A percentile compares a stretch with the other conserved stretches of the same genome.
These are phyloP conservation scores for Rhododendron ferrugineum DNA, from an alignment of 148 eudicot genomes.

Conservation along the genomic window DNA sequence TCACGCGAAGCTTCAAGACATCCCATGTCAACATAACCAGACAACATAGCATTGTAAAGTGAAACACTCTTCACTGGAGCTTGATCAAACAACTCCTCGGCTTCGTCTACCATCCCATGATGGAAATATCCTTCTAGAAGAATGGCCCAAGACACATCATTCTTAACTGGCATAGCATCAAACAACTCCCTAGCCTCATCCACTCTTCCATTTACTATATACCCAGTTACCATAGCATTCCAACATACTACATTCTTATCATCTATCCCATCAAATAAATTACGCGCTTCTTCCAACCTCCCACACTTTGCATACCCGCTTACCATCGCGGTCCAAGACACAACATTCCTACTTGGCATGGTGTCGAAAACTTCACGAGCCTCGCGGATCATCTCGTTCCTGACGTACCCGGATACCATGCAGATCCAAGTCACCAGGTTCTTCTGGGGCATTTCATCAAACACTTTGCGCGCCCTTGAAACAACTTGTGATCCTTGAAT, in stretches of 20 bases:
- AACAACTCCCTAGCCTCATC: slow-evolving; percentile 36
- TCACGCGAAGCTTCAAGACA: slow-evolving; percentile 32
- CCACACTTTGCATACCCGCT: slow-evolving; percentile 54
- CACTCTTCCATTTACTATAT: slow-evolving; percentile 32
- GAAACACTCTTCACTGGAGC: slow-evolving; percentile 28
- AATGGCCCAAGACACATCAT: slow-evolving; percentile 25
- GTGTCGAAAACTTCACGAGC: slow-evolving; percentile 44
- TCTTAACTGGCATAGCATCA: slow-evolving; percentile 30
- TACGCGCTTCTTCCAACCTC: slow-evolving; percentile 39
- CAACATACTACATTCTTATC: slow-evolving; percentile 50
- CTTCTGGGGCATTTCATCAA: slow-evolving; percentile 62
- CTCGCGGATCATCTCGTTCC: slow-evolving; percentile 38
- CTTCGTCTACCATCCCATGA: slow-evolving; percentile 15
- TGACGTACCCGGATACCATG: slow-evolving; percentile 65
- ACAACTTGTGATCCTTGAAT: slow-evolving; percentile 33
- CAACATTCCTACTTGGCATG: slow-evolving; percentile 40
- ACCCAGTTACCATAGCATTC: slow-evolving; percentile 63
- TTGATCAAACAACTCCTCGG: slow-evolving; percentile 32
- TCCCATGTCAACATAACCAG: slow-evolving; percentile 51
- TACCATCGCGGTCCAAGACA: slow-evolving; percentile 51
- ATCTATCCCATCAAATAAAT: slow-evolving; percentile 37
- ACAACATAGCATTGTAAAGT: slow-evolving; percentile 50
- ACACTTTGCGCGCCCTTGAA: slow-evolving; percentile 51
- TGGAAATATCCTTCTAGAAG: slow-evolving; percentile 30
- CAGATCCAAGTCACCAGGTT: slow-evolving; percentile 68